phyloP scores from a whole-genome alignment of 148 eudicot species.

The Amaranthus cruentus region DNA sequence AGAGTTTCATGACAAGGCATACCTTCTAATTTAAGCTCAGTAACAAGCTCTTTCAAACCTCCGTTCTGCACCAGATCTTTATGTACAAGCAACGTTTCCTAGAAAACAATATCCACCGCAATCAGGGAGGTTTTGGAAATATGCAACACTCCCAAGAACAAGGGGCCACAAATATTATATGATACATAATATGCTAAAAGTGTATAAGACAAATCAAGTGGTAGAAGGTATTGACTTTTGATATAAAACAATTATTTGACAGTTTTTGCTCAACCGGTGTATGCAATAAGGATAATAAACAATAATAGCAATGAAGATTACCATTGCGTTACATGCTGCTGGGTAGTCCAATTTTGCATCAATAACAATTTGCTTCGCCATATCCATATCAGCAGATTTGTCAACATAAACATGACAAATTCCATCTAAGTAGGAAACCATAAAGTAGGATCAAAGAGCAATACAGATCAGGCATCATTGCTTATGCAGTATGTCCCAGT shows the following conservation, averaged over 20 bases:
- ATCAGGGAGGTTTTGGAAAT: too few species aligned
- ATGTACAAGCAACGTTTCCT: conserved; percentile 98
- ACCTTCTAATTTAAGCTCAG: conserved; percentile 75
- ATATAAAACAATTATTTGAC: too few species aligned
- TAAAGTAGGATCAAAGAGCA: conserved; percentile 8
- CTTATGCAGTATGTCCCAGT: neutral
- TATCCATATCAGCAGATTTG: conserved; percentile 80
- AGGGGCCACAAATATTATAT: too few species aligned
- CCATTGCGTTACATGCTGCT: conserved; percentile 99
- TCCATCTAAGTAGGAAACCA: conserved; percentile 58
- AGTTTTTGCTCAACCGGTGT: too few species aligned
- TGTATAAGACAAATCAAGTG: neutral
- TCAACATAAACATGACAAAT: conserved; percentile 94
- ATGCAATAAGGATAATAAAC: neutral
- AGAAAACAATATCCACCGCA: neutral
- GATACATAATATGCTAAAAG: too few species aligned
- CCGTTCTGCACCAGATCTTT: conserved; percentile 60
- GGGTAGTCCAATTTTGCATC: conserved; percentile 96
- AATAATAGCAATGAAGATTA: conserved; percentile 18
- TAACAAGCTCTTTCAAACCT: conserved; percentile 48
- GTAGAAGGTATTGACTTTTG: too few species aligned
- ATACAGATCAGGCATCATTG: neutral
- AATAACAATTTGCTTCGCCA: conserved; percentile 68
- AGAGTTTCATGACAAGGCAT: neutral
- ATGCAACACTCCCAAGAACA: too few species aligned